Conservation (phyloP, 306 rosid genomes). For the cucumber (Cucumis sativus) region DNA sequence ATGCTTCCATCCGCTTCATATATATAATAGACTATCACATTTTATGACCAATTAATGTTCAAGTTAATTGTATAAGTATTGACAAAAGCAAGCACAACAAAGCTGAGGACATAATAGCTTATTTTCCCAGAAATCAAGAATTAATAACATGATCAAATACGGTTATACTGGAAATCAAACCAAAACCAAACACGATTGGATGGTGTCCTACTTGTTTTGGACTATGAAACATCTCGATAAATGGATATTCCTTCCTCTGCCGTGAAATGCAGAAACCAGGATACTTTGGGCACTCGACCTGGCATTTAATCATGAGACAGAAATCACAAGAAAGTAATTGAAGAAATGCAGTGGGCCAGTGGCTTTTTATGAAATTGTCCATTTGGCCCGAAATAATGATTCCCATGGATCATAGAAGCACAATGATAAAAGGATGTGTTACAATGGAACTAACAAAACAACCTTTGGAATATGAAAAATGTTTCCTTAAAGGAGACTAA, state of each 20-base stretch:
- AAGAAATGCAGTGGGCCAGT: background rate
- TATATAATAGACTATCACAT: background rate
- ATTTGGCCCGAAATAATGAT: background rate
- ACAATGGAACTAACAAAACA: background rate
- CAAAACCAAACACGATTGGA: background rate
- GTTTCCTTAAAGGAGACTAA: background rate
- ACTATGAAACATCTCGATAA: constrained; percentile 64
- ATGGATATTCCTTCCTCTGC: constrained; percentile 84
- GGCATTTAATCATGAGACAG: constrained; percentile 17
- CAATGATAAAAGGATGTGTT: background rate
- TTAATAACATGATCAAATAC: background rate
- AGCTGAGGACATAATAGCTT: background rate
- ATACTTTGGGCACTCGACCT: constrained; percentile 97
- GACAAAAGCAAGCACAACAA: background rate
- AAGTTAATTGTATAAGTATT: background rate
- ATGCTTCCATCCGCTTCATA: background rate
- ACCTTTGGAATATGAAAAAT: background rate
- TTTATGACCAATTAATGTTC: background rate
- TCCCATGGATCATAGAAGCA: background rate
- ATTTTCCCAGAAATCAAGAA: background rate
- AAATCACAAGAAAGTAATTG: background rate
- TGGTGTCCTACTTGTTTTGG: constrained; percentile 53
- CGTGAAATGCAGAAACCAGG: constrained; percentile 90
- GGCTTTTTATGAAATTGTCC: background rate
- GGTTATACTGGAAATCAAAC: background rate